Conservation (phyloP, 257 asterid genomes). For the Capsicum chinense region DNA sequence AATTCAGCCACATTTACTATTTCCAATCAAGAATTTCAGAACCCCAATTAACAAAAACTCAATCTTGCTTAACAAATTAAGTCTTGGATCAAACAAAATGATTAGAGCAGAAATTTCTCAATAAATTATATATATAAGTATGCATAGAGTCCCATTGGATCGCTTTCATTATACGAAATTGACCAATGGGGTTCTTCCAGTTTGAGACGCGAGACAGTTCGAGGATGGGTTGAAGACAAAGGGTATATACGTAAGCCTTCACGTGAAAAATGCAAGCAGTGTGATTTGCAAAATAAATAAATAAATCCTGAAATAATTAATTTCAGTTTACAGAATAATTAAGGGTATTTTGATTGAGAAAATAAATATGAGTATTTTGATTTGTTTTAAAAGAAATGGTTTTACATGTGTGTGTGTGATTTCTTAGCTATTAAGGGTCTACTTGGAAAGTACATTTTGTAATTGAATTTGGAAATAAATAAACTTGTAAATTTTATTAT, state of each 20-base stretch:
- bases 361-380: not conserved
- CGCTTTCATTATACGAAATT: conserved; percentile 1
- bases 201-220: not conserved
- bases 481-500: not conserved
- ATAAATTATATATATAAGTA: too few species aligned
- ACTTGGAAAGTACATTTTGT: not conserved
- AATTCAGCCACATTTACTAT: conserved; percentile 42
- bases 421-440: not conserved
- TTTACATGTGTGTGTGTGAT: not conserved
- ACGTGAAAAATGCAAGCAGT: not conserved
- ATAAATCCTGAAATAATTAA: too few species aligned
- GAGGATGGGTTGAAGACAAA: not conserved
- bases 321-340: too few species aligned
- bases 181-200: conserved; percentile 17
- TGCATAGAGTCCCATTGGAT: conserved; percentile 6
- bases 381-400: not conserved
- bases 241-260: not conserved
- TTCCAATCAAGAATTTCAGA: not conserved
- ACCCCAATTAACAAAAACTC: not conserved
- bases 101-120: not conserved
- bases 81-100: not conserved
- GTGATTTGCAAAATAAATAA: too few species aligned
- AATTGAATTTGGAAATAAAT: not conserved
- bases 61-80: conserved; percentile 7
- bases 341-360: too few species aligned